Base-by-base conservation (phyloP, 2,329 filamentous ascomycete genomes). In the Exophiala dermatitidis region DNA sequence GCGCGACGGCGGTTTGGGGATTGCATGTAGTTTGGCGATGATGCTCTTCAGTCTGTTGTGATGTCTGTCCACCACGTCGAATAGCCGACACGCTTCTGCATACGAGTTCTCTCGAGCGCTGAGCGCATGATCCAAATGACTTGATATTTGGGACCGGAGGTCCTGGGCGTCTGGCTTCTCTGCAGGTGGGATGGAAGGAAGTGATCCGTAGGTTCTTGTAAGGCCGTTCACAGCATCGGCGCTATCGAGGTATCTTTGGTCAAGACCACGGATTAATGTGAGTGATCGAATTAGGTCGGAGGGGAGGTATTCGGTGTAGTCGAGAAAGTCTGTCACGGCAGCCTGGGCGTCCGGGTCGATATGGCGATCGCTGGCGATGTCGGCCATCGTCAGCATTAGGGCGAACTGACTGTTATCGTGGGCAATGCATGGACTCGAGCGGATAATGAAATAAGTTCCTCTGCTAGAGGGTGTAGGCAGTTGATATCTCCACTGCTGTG, bases 251-350 rank as follows among this genome's bases (percentile, higher is more conserved):
- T 74, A 75, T 40, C 69, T 69, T 55, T 74, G 68, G 53, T 75
- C 73, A 48, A 75, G 67, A 53, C 71, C 70, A 58, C 75, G 73
- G 62, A 85, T 82, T 53, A 85, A 72, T 48, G 77, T 81, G 50
- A 85, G 70, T 58, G 81, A 83, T 62, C 82, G 81, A 54, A 78
- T 74, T 28, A 85, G 72, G 65, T 84, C 81, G 6, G 81, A 80
- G 33, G 82, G 82, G 53, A 83, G 82, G 72, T 82, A 83, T 69
- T 85, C 82, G 58, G 82, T 85, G 69, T 84, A 85, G 67, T 84
- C 81, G 54, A 84, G 78, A 67, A 82, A 85, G 67, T 85, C 82
- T 59, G 80, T 83, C 43, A 85, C 78, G 29, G 81, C 83, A 33
- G 80, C 79, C 65, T 84, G 80, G 52, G 81, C 79, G 64, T 85